These are phyloP conservation scores for Pulveroboletus sp. DNA, from an alignment of 768 basidiomycete species.

Conservation along the genomic window DNA sequence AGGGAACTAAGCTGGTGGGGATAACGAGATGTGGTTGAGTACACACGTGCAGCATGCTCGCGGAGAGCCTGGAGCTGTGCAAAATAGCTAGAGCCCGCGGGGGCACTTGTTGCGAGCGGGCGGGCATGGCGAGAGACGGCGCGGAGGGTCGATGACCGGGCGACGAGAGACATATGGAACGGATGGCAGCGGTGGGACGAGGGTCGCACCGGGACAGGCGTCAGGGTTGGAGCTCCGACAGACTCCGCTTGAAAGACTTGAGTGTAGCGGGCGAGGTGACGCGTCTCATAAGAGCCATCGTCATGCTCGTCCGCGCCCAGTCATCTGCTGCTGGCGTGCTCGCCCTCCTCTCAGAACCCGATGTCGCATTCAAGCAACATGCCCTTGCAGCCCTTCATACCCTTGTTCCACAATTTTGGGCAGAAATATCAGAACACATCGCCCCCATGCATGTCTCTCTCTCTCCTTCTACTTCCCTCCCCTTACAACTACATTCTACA, in stretches of 20 bases:
- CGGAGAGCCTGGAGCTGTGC: conserved; percentile 52
- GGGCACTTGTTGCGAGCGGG: conserved; percentile 37
- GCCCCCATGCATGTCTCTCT: conserved; percentile 67
- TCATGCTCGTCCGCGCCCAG: conserved; percentile 67
- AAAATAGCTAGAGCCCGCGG: conserved; percentile 40
- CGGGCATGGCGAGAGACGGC: conserved; percentile 32
- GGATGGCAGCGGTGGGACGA: conserved; percentile 6
- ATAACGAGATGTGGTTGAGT: conserved; percentile 6
- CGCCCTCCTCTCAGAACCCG: conserved; percentile 86
- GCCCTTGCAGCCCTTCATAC: conserved; percentile 79
- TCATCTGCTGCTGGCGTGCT: conserved; percentile 88
- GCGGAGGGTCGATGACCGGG: conserved; percentile 44
- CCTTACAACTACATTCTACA: conserved; percentile 5
- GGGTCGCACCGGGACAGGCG: conserved; percentile 25
- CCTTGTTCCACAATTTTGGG: conserved; percentile 94
- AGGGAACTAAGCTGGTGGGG: conserved; percentile 8
- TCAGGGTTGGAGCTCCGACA: conserved; percentile 18
- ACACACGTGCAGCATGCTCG: conserved; percentile 62
- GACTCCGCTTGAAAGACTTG: conserved; percentile 30
- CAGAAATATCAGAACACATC: conserved; percentile 95
- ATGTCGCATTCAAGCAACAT: conserved; percentile 83
- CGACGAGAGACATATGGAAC: conserved; percentile 44
- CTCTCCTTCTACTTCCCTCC: conserved; percentile 2
- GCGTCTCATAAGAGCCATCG: conserved; percentile 25
- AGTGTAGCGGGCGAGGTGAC: conserved; percentile 41